These are phyloP conservation scores for Striga asiatica DNA, from an alignment of 257 asterid genomes.

Conservation along the genomic window DNA sequence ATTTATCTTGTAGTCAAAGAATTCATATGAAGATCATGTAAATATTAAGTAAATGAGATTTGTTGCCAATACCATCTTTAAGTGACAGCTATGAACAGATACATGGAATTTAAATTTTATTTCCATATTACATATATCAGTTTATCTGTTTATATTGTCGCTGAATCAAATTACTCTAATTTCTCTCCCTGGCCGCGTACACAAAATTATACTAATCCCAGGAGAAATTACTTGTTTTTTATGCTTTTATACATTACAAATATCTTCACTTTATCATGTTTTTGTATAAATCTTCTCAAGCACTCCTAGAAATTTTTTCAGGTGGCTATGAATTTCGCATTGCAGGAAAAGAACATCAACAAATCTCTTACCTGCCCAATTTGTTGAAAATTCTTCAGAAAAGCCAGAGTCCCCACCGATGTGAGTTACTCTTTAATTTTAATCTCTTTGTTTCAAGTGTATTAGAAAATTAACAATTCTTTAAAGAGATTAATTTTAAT, in stretches of 20 bases:
- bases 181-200: no score
- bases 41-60: no score
- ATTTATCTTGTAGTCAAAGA: no score
- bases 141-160: no score
- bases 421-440: conserved; percentile 1
- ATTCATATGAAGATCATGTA: no score
- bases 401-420: conserved; percentile 7
- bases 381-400: conserved; percentile 5
- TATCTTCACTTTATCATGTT: background rate
- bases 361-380: conserved; percentile 7
- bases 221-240: background rate
- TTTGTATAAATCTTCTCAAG: background rate
- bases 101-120: no score
- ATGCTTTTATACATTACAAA: background rate
- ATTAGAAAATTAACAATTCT: no score
- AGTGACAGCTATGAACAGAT: no score
- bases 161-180: no score
- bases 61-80: no score
- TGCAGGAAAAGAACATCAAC: background rate
- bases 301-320: background rate
- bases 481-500: background rate
- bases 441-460: background rate
- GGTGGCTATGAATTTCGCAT: background rate
- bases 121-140: no score
- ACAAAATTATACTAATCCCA: no score